phyloP scores from a whole-genome alignment of 2,329 filamentous ascomycete species.

The Pseudogymnoascus sp. region DNA sequence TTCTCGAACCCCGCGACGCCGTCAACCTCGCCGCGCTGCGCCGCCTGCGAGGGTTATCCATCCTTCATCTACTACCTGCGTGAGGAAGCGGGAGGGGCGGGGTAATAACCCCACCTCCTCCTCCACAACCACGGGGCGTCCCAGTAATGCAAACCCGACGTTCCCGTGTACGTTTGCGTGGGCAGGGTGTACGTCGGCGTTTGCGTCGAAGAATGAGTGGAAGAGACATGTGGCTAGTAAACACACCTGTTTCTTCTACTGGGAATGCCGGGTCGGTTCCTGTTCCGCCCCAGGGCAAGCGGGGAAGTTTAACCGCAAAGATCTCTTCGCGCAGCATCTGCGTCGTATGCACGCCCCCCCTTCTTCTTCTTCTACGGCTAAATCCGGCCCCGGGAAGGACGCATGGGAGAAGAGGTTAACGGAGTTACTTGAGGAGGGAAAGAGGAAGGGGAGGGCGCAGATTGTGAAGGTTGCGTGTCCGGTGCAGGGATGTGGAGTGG shows the following conservation, averaged over 20 bases:
- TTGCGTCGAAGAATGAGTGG: conserved; percentile 87
- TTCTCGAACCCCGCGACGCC: conserved; percentile 1
- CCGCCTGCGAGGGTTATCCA: too few species aligned
- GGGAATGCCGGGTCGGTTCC: conserved; percentile 50
- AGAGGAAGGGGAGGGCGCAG: conserved; percentile 37
- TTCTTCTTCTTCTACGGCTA: neutral
- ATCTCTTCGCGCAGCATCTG: conserved; percentile 82
- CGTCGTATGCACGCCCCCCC: conserved; percentile 70
- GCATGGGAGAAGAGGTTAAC: conserved; percentile 31
- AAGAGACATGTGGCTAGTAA: conserved; percentile 79
- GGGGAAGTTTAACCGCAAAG: conserved; percentile 72
- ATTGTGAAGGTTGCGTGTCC: conserved; percentile 56
- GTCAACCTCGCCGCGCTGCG: neutral
- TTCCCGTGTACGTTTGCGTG: conserved; percentile 62
- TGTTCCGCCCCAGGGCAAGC: conserved; percentile 13
- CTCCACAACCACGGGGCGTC: conserved; percentile 12
- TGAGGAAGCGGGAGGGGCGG: too few species aligned
- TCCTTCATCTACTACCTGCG: too few species aligned
- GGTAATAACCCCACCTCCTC: neutral
- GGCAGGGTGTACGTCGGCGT: conserved; percentile 65
- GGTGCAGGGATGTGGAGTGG: conserved; percentile 46
- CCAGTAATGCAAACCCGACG: neutral
- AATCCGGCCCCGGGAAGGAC: conserved; percentile 27
- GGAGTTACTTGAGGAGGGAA: conserved; percentile 44
- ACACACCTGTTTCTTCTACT: conserved; percentile 67